phyloP scores from a whole-genome alignment of 2,329 filamentous ascomycete species.

The Penicillium freii region DNA sequence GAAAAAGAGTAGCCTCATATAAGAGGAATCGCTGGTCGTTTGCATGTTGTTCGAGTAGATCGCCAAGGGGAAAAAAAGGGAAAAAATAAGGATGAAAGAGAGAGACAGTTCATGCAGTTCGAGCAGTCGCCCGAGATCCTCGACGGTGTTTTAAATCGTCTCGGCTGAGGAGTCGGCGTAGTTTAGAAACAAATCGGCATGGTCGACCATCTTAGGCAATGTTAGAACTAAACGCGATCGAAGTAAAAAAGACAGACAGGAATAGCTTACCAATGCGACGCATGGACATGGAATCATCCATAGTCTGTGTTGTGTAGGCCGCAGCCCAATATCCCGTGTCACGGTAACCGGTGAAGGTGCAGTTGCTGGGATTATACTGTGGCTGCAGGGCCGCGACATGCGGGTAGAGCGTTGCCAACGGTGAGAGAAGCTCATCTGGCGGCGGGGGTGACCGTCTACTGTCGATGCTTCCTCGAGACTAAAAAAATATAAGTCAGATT shows the following conservation, averaged over 20 bases:
- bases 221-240: constrained; percentile 16
- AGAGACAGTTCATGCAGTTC: constrained; percentile 6
- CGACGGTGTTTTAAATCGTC: constrained; percentile 32
- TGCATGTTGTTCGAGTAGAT: not conserved
- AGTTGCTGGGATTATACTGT: constrained; percentile 30
- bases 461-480: constrained; percentile 31
- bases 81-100: not conserved
- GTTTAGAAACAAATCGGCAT: constrained; percentile 32
- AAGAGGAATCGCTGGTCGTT: not conserved
- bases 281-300: constrained; percentile 18
- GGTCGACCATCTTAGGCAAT: constrained; percentile 24
- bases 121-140: constrained; percentile 17
- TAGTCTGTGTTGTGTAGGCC: constrained; percentile 29
- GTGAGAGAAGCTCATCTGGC: constrained; percentile 32
- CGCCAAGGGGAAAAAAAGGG: not conserved
- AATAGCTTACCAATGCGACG: constrained; percentile 29
- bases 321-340: constrained; percentile 34
- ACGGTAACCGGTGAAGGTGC: constrained; percentile 31
- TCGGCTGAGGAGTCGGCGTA: constrained; percentile 34
- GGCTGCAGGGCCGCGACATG: constrained; percentile 39
- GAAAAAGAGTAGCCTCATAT: not conserved
- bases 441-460: constrained; percentile 29
- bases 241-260: constrained; percentile 2
- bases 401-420: constrained; percentile 36
- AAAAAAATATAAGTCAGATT: not conserved